Base-by-base conservation (phyloP, 192 early-diverging fungal species). In the Backusella liffmaniae region DNA sequence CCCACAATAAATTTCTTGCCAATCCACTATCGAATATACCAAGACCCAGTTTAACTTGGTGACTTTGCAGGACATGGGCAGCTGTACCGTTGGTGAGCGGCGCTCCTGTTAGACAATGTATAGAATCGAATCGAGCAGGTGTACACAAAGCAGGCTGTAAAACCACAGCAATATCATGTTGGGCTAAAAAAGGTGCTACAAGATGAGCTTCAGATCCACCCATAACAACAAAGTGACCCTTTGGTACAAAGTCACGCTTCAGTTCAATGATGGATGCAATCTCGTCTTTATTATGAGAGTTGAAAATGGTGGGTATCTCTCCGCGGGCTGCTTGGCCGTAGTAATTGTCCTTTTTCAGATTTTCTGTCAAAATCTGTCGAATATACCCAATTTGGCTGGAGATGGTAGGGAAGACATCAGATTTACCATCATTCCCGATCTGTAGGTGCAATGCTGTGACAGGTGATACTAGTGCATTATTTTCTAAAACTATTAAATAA, bases 1-100 rank as follows among this genome's bases (percentile, higher is more conserved):
- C 93, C 91, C 91, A 95, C 8, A 89, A 83, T 53, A 94, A 80
- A 53, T 90, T 88, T 49, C 91, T 86, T 6, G 86, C 85, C 66
- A 85, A 72, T 32, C 82, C 80, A 39, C 88, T 84, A 71, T 84
- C 86, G 5, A 74, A 65, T 5, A 88, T 87, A 30, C 85, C 86
- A 41, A 92, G 59, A 16, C 83, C 86, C 18, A 92, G 77, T 39
- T 86, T 89, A 26, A 95, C 93, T 23, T 89, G 88, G n/a, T 86
- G 86, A 35, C 82, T 76, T 56, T 80, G 66, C 12, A 95, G 79
- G 26, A 89, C 79, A 32, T 89, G 84, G 51, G 87, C 74, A n/a
- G 86, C 85, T 21, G 90, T 88, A 26, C 79, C 84, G 16, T 86
- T 82, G 18, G 85, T 83, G 9, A 84, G 59, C 3, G 88, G 88